Percentiles rank a stretch among this genome's conserved stretches.
Evolutionary conservation across 768 basidiomycete species (phyloP).

Genomic region (Collybia sordida): DNA sequence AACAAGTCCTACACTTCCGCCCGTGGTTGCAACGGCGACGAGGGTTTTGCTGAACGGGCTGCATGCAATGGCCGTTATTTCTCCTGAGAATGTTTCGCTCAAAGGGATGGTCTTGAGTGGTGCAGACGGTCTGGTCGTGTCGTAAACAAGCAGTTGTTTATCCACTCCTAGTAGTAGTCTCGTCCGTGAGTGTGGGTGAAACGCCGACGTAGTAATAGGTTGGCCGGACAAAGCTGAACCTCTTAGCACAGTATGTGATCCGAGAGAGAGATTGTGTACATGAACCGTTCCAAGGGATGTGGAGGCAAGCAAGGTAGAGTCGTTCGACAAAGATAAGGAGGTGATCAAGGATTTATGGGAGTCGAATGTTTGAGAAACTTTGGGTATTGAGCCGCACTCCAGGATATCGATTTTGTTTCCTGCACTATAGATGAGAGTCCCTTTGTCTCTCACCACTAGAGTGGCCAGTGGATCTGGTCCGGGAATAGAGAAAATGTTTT

Average conservation of each 20-base stretch:
- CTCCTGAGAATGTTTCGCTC: conserved; percentile 39
- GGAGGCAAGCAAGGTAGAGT: conserved; percentile 54
- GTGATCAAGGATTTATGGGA: conserved; percentile 51
- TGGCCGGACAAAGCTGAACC: conserved; percentile 43
- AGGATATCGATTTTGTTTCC: conserved; percentile 48
- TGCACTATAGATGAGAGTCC: conserved; percentile 46
- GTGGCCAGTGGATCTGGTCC: conserved; percentile 28
- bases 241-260: conserved; percentile 53
- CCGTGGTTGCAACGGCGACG: conserved; percentile 54
- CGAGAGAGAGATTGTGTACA: conserved; percentile 57
- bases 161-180: conserved; percentile 56
- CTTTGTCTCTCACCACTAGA: conserved; percentile 33
- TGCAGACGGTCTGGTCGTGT: conserved; percentile 54
- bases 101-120: conserved; percentile 55
- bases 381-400: conserved; percentile 40
- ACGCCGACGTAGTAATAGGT: conserved; percentile 49
- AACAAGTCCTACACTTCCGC: conserved; percentile 55
- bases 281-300: conserved; percentile 52
- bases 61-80: conserved; percentile 56
- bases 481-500: conserved; percentile 37
- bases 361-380: conserved; percentile 47
- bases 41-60: conserved; percentile 80
- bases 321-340: conserved; percentile 59
- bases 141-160: conserved; percentile 58
- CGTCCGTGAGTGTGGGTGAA: conserved; percentile 65